These are phyloP conservation scores for Candida ulmi DNA, from an alignment of 805 yeast genomes.

Conservation along the genomic window DNA sequence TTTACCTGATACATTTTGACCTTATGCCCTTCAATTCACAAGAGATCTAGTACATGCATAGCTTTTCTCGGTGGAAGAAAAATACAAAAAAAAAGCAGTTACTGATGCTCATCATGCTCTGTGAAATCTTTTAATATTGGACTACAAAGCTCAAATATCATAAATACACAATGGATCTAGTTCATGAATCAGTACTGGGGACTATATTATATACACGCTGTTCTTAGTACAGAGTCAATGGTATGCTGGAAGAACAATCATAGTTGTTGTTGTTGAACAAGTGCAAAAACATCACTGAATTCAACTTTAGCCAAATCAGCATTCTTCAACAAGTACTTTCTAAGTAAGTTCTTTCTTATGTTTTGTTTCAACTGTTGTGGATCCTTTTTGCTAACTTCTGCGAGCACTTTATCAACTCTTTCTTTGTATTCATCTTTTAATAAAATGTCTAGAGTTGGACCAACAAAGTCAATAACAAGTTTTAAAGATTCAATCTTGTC, in stretches of 20 bases:
- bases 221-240: no score
- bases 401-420: constrained; percentile 30
- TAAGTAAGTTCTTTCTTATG: constrained; percentile 65
- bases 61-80: no score
- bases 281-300: constrained; percentile 15
- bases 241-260: neutral
- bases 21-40: no score
- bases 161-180: no score
- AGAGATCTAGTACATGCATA: no score
- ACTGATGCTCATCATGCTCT: no score
- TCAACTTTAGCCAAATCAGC: constrained; percentile 17
- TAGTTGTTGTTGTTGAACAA: constrained; percentile 7
- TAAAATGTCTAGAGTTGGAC: constrained; percentile 30
- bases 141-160: no score
- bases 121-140: no score
- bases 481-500: constrained; percentile 21
- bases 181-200: no score
- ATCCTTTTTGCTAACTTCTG: constrained; percentile 29
- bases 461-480: constrained; percentile 30
- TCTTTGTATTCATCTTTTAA: constrained; percentile 30
- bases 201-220: no score
- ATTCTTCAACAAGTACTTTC: constrained; percentile 50
- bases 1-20: constrained; percentile 28
- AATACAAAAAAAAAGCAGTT: no score
- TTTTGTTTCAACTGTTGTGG: constrained; percentile 39